phyloP scores from a whole-genome alignment of 345 rosid genomes.

The Eucalyptus polybractea region DNA sequence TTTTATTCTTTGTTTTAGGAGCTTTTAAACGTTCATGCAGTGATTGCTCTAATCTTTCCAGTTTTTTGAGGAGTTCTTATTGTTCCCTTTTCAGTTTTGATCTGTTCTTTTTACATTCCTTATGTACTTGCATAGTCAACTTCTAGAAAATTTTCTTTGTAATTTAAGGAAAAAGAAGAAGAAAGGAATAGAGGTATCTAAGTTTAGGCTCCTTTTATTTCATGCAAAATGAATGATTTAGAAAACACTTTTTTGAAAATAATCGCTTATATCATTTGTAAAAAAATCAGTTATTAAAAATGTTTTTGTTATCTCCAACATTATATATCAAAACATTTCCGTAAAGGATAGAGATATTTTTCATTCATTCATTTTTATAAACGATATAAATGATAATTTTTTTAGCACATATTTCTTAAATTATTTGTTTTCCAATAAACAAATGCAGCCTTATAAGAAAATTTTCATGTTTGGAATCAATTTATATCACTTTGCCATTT shows the following conservation, averaged over 20 bases:
- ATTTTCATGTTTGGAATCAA: background rate
- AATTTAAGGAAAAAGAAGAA: background rate
- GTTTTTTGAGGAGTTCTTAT: background rate
- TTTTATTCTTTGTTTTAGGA: background rate
- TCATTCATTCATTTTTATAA: too few relatives aligned
- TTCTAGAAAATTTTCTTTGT: background rate
- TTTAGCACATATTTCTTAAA: background rate
- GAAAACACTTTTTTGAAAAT: too few relatives aligned
- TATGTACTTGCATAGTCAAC: background rate
- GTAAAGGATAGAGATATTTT: too few relatives aligned
- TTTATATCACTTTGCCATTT: background rate
- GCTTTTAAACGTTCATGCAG: background rate
- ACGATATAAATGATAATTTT: rapidly evolving
- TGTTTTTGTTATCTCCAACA: too few relatives aligned
- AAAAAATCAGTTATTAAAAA: too few relatives aligned
- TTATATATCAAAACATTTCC: background rate
- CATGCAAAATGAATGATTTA: too few relatives aligned
- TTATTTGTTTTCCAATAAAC: too few relatives aligned
- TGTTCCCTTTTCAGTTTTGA: background rate
- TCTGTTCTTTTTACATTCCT: background rate
- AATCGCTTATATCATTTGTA: too few relatives aligned
- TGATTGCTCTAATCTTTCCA: background rate
- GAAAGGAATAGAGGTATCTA: background rate
- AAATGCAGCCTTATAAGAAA: background rate
- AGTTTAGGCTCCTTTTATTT: too few relatives aligned